These are phyloP conservation scores for Phytophthora lateralis DNA, from an alignment of 352 stramenopile species.

Conservation along the genomic window DNA sequence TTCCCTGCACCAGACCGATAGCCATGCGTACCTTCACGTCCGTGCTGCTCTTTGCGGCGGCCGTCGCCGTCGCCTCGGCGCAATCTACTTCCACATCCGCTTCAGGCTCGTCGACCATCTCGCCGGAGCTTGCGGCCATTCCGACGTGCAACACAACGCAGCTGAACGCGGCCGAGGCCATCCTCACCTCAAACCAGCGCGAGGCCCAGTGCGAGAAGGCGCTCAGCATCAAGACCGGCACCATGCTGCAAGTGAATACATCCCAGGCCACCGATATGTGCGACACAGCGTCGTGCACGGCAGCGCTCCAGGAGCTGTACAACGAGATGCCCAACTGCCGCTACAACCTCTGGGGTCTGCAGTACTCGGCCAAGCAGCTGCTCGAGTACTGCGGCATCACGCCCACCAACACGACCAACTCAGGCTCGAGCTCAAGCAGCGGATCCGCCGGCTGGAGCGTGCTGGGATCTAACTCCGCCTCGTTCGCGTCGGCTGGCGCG, in stretches of 20 bases:
- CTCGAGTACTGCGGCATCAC: slow-evolving; percentile 58
- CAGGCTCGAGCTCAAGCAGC: slow-evolving; percentile 11
- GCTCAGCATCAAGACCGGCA: slow-evolving; percentile 30
- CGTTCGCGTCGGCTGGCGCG: slow-evolving; percentile 46
- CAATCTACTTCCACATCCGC: slow-evolving; percentile 17
- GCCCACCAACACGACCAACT: slow-evolving; percentile 39
- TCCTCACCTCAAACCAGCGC: slow-evolving; percentile 56
- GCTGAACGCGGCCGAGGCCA: slow-evolving; percentile 40
- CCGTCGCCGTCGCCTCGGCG: slow-evolving; percentile 20
- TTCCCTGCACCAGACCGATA: slow-evolving; percentile 9
- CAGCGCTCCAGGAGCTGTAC: slow-evolving; percentile 67
- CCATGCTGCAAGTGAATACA: slow-evolving; percentile 56
- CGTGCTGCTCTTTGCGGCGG: slow-evolving; percentile 25
- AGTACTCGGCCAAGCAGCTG: slow-evolving; percentile 43
- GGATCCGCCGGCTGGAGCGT: slow-evolving; percentile 33
- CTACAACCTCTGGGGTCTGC: slow-evolving; percentile 57
- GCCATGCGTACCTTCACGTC: slow-evolving; percentile 28
- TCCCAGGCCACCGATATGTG: slow-evolving; percentile 48
- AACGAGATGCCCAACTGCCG: slow-evolving; percentile 61
- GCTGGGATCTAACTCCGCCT: slow-evolving; percentile 21
- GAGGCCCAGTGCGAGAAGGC: slow-evolving; percentile 55
- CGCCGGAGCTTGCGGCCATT: slow-evolving; percentile 45
- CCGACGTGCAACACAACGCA: slow-evolving; percentile 49
- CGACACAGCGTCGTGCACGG: slow-evolving; percentile 46
- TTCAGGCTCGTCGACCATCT: slow-evolving; percentile 26